Evolutionary conservation across 1,284 basidiomycete genomes (phyloP).

Genomic region (Uromyces viciae-fabae): DNA sequence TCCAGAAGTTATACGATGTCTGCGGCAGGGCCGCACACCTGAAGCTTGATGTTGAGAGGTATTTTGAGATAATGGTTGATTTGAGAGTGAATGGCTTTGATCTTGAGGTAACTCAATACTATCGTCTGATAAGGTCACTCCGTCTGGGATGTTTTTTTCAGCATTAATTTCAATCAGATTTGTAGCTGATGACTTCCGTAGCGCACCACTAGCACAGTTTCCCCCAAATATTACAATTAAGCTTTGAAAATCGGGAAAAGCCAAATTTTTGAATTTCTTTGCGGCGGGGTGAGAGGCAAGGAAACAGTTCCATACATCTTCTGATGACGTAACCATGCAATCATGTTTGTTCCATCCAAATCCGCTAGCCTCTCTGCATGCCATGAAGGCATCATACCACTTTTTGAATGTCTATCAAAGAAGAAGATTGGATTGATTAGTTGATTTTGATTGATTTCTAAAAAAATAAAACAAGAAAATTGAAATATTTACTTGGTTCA

Average conservation of each 20-base stretch:
- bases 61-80: neutral
- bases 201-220: neutral
- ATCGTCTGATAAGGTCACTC: neutral
- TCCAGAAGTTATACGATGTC: neutral
- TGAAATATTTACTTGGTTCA: neutral
- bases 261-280: neutral
- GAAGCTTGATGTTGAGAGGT: neutral
- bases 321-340: neutral
- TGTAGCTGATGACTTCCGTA: neutral
- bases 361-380: neutral
- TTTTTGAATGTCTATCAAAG: neutral
- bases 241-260: neutral
- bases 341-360: neutral
- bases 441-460: too few species aligned
- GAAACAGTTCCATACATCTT: neutral
- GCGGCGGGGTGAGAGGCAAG: neutral
- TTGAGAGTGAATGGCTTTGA: neutral
- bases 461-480: too few species aligned
- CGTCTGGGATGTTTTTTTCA: neutral
- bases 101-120: too few species aligned
- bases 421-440: too few species aligned
- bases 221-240: neutral
- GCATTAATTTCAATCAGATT: neutral
- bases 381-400: neutral
- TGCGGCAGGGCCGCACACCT: neutral